Base-by-base conservation (phyloP, 2,329 filamentous ascomycete species). In the Verticillium nubilum region DNA sequence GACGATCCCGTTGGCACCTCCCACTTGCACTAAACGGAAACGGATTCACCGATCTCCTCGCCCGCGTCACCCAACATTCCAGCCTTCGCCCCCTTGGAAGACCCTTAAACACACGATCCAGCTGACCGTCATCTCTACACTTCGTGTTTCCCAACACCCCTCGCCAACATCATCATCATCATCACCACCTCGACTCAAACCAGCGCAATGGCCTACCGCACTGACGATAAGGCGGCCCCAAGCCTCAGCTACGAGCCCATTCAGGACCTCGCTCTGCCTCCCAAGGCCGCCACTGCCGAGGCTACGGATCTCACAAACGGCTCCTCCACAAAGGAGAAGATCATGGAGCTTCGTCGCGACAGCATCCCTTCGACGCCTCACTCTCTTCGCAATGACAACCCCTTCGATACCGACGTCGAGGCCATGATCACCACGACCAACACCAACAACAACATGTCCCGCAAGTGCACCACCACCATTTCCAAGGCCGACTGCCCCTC, bases 401-500 rank as follows among this genome's bases (percentile, higher is more conserved):
- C 82, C 25, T 86, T 85, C 66, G 83, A 86, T 57, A 80, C 80
- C 5, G 83, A 86, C 63, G 74, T 86, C 55, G 83, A 86, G 68
- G 82, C 80, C 35, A 78, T 80, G 72, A 69, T 79, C 52, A 73
- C 78, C 15, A 67, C 72, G 52, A 68, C 67, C 54, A 74, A 72
- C 60, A 65, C 67, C 19, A 47, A 23, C 37, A 23, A 47, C 42
- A 47, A 47, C 42, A 47, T 47, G 42, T 53, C 52, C 1, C 68
- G 70, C 59, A 74, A 73, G 60, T 72, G 73, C 5, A 66, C 70
- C 59, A 69, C 68, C 19, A 71, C 67, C 42, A 68, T 69, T 29
- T 78, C 77, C 58, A 76, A 76, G 61, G 72, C 69, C 56, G 82
- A 86, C 61, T 81, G 78, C 66, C 76, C 80, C 52, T 60, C 61